Conservation (phyloP, 176 grass and related monocot genomes). For the Carex scoparia region DNA sequence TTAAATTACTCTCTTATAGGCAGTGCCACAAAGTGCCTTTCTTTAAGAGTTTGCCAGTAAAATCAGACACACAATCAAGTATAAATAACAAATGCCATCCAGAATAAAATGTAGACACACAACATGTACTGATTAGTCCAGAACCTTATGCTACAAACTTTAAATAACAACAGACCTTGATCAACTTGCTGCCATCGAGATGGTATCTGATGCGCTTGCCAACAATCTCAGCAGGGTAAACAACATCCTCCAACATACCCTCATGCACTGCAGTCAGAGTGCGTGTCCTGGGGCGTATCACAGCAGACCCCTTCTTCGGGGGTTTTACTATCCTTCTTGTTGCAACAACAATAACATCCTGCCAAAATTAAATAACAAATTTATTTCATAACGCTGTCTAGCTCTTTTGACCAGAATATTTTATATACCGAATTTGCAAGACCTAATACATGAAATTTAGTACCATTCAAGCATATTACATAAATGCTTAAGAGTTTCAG, state of each 20-base stretch:
- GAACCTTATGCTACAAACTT: neutral
- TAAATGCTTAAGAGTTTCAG: neutral
- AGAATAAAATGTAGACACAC: neutral
- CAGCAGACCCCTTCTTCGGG: conserved; percentile 89
- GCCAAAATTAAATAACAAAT: neutral
- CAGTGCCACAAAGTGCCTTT: neutral
- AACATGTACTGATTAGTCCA: neutral
- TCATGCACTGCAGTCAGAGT: conserved; percentile 88
- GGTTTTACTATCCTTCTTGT: conserved; percentile 68
- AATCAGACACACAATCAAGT: too few relatives aligned
- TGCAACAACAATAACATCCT: conserved; percentile 19
- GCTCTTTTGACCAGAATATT: neutral
- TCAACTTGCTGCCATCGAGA: conserved; percentile 45
- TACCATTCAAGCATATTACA: neutral
- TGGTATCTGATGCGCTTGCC: conserved; percentile 81
- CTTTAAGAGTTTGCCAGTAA: neutral
- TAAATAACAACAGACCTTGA: neutral
- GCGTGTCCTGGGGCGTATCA: conserved; percentile 62
- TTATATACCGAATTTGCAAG: neutral
- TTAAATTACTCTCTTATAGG: neutral
- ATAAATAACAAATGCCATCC: neutral
- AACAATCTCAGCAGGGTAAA: conserved; percentile 60
- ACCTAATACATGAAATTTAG: neutral
- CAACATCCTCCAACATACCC: conserved; percentile 72
- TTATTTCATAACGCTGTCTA: neutral